phyloP scores from a whole-genome alignment of 2,329 filamentous ascomycete species.

The Cladorrhinum sp. region DNA sequence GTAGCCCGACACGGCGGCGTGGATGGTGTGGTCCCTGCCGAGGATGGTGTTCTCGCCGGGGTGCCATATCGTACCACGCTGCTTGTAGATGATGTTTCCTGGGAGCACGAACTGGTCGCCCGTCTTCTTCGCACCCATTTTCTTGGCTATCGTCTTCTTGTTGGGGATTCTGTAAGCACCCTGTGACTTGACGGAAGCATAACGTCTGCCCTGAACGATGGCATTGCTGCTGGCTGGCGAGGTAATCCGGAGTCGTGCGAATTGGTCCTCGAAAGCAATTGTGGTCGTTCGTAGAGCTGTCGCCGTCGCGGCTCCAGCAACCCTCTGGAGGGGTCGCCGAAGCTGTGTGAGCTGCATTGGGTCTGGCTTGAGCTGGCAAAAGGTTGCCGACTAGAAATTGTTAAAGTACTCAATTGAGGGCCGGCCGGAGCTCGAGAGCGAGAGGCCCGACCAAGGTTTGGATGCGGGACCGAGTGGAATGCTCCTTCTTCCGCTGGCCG shows the following conservation, averaged over 20 bases:
- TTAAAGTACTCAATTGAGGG: neutral
- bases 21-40: slow-evolving; percentile 95
- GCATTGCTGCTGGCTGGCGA: slow-evolving; percentile 35
- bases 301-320: slow-evolving; percentile 37
- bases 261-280: slow-evolving; percentile 27
- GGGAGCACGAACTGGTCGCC: slow-evolving; percentile 94
- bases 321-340: slow-evolving; percentile 46
- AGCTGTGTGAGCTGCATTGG: slow-evolving; percentile 47
- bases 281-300: slow-evolving; percentile 17
- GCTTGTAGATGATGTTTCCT: slow-evolving; percentile 97
- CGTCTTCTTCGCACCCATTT: slow-evolving; percentile 89
- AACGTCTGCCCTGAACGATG: slow-evolving; percentile 49
- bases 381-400: slow-evolving; percentile 19
- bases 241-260: slow-evolving; percentile 36
- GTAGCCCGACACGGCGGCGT: slow-evolving; percentile 78
- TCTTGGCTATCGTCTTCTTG: slow-evolving; percentile 66
- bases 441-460: slow-evolving; percentile 8
- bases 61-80: slow-evolving; percentile 91
- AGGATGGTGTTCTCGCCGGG: slow-evolving; percentile 94
- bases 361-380: slow-evolving; percentile 7
- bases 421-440: slow-evolving; percentile 3
- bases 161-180: slow-evolving; percentile 64
- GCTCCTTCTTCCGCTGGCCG: neutral
- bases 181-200: slow-evolving; percentile 61
- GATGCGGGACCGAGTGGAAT: neutral